Evolutionary conservation across 192 early-diverging fungal genomes (phyloP), one percentile per base, ranked within the genome.

Genomic region (Umbelopsis sp.): DNA sequence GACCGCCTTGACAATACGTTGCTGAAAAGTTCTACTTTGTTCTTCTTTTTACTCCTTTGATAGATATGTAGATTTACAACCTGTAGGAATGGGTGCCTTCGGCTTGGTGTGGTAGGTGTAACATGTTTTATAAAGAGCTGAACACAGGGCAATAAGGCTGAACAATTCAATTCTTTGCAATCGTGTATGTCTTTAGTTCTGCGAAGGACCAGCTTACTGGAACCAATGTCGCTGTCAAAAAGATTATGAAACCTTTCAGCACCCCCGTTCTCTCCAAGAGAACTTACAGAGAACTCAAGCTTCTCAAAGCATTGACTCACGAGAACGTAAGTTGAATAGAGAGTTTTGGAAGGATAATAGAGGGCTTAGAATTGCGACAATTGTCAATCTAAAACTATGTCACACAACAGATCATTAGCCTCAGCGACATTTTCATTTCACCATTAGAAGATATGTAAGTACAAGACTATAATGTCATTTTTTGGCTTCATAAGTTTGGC

Each of bases 1-100:
- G 5, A 10, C 10, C 37, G 37, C 37, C 37, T 41, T 52, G 18
- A 35, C 21, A 11, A 65, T 41, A 8, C n/a, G 33, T 11, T 47
- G 48, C 23, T 21, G 18, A 64, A 27, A 53, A n/a, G 13, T 13
- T 20, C 25, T 47, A 41, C 20, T 61, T 58, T 47, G 55, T 49
- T 10, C 37, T 10, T 4, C 37, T 0, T 41, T 41, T 41, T 6
- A 41, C 37, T 41, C 23, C 52, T 35, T 35, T 45, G 52, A 37
- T 73, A 92, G 92, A 78, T 97, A 98, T 87, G 89, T 91, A 13
- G 91, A 95, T 81, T 84, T 98, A 55, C 90, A 96, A 75, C 93
- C 96, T 16, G 92, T 98, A 16, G 97, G 97, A 35, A 95, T 97
- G 92, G 97, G 97, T 47, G 94, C 97, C 3, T 98, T 97, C 80